Evolutionary conservation across 306 rosid genomes (phyloP).

Genomic region (Vigna nakashimae): DNA sequence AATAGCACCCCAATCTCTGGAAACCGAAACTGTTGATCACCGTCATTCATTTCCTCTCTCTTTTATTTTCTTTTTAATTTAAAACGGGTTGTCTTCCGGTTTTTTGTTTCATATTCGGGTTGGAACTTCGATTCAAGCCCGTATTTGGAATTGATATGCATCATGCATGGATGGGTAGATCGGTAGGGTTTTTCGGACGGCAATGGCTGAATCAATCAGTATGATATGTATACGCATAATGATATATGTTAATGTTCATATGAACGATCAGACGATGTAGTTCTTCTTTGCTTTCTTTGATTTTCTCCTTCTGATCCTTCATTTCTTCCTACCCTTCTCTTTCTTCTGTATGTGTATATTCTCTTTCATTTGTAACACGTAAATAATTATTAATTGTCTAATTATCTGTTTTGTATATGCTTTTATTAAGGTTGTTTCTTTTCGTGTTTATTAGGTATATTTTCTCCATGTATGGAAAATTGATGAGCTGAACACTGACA

Average conservation of each 20-base stretch:
- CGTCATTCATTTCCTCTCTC: not conserved
- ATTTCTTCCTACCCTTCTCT: not conserved
- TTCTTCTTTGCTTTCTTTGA: not conserved
- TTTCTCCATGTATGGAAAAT: not conserved
- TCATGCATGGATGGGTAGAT: slow-evolving; percentile 21
- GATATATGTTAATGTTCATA: slow-evolving; percentile 12
- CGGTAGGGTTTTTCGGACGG: slow-evolving; percentile 25
- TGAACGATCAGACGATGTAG: slow-evolving; percentile 1
- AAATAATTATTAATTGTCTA: not conserved
- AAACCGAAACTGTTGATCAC: not conserved
- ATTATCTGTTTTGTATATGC: not conserved
- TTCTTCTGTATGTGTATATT: not conserved
- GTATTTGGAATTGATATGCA: slow-evolving; percentile 38
- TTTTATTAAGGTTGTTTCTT: not conserved
- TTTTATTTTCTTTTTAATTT: not conserved
- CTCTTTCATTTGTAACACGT: not conserved
- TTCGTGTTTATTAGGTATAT: slow-evolving; percentile 1
- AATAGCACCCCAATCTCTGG: slow-evolving; percentile 23
- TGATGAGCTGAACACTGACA: not conserved
- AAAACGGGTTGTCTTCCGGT: slow-evolving; percentile 3
- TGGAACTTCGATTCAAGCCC: slow-evolving; percentile 17
- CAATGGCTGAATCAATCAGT: slow-evolving; percentile 44
- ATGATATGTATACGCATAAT: slow-evolving; percentile 33
- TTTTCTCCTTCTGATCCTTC: not conserved
- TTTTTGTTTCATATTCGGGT: slow-evolving; percentile 47